These are phyloP conservation scores for Knufia fluminis DNA, from an alignment of 2,329 filamentous ascomycete species.

Conservation along the genomic window DNA sequence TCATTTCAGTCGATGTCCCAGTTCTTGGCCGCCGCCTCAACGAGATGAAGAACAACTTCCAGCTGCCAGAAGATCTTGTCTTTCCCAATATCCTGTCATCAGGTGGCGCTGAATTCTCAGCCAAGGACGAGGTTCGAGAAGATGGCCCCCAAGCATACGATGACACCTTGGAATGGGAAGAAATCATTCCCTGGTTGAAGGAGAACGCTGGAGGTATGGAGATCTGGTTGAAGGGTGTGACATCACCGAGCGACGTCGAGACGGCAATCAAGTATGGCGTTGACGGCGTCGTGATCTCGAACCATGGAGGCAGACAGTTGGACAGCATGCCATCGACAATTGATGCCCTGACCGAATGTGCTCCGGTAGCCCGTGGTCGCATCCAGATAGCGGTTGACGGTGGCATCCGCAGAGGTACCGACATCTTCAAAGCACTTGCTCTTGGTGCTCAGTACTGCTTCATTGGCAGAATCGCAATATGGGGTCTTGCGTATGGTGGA, in stretches of 20 bases:
- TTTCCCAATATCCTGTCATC: slow-evolving; percentile 24
- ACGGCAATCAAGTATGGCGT: slow-evolving; percentile 17
- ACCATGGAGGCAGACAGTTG: slow-evolving; percentile 20
- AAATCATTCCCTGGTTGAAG: slow-evolving; percentile 42
- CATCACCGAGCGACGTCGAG: slow-evolving; percentile 17
- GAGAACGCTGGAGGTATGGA: slow-evolving; percentile 25
- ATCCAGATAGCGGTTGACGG: slow-evolving; percentile 27
- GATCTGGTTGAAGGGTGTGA: slow-evolving; percentile 22
- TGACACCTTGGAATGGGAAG: slow-evolving; percentile 42
- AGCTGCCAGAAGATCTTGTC: slow-evolving; percentile 16
- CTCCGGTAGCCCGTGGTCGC: slow-evolving; percentile 22
- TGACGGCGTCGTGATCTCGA: slow-evolving; percentile 19
- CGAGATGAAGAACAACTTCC: slow-evolving; percentile 46
- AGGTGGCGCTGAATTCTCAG: slow-evolving; percentile 14
- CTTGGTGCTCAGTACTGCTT: slow-evolving; percentile 29
- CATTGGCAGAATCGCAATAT: slow-evolving; percentile 28
- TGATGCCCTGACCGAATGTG: slow-evolving; percentile 18
- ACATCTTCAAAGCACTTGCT: slow-evolving; percentile 32
- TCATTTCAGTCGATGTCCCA: slow-evolving; percentile 48
- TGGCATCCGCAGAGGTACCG: slow-evolving; percentile 29
- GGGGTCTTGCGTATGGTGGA: slow-evolving; percentile 29
- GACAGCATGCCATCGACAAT: slow-evolving; percentile 19
- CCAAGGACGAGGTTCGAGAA: slow-evolving; percentile 13
- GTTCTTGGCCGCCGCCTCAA: slow-evolving; percentile 45
- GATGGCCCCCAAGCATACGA: slow-evolving; percentile 23